Percentiles rank a stretch among this genome's conserved stretches.
phyloP scores from a whole-genome alignment of 257 asterid genomes.

The Capsicum rhomboideum region DNA sequence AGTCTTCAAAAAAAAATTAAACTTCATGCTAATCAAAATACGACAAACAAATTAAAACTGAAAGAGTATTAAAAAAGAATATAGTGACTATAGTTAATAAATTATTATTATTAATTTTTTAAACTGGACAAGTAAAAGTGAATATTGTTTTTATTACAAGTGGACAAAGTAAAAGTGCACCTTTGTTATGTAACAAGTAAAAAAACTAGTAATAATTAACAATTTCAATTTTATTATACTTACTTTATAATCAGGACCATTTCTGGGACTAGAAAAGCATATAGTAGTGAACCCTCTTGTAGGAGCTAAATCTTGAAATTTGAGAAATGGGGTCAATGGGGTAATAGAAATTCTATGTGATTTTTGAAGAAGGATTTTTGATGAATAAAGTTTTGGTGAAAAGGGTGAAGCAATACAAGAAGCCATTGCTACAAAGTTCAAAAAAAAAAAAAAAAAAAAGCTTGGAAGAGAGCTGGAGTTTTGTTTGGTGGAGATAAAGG shows the following conservation, averaged over 20 bases:
- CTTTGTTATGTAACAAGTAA: no score
- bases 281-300: not conserved
- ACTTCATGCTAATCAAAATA: no score
- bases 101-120: no score
- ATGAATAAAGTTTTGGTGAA: not conserved
- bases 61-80: no score
- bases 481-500: not conserved
- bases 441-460: no score
- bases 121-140: no score
- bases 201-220: no score
- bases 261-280: slow-evolving; percentile 1
- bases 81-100: no score
- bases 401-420: not conserved
- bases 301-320: not conserved
- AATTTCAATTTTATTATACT: not conserved
- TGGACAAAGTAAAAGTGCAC: no score
- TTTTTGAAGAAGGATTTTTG: not conserved
- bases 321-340: slow-evolving; percentile 3
- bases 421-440: not conserved
- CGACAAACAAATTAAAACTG: no score
- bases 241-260: not conserved
- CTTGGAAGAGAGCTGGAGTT: not conserved
- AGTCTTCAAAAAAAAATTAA: no score
- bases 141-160: no score
- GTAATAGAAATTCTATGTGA: not conserved